Conservation (phyloP, 345 rosid genomes). For the sweet orange (Citrus sinensis) region DNA sequence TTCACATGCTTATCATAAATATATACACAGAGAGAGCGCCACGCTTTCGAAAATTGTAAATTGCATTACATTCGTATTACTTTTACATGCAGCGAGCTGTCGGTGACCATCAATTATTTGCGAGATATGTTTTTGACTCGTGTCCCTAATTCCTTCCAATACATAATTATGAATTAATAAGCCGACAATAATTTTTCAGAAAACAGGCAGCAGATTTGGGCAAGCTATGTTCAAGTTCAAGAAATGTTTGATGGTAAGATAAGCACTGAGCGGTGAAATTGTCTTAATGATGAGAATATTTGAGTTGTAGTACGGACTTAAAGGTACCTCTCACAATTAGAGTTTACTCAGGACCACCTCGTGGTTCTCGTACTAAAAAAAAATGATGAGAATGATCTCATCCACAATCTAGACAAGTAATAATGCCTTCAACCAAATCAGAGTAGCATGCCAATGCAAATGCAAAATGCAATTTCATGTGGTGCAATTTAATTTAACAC, state of each 20-base stretch:
- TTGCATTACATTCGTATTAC: too few relatives aligned
- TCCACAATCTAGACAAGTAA: neutral
- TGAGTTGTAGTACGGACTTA: rapidly evolving
- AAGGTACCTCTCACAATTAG: rapidly evolving
- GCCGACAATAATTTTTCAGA: neutral
- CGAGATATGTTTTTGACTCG: neutral
- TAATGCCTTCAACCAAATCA: neutral
- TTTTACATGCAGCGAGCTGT: neutral
- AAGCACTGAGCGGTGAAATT: too few relatives aligned
- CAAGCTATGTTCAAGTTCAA: neutral
- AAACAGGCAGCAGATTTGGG: neutral
- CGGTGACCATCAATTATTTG: neutral
- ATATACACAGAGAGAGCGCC: neutral
- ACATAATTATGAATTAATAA: too few relatives aligned
- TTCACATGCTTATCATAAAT: constrained; percentile 1
- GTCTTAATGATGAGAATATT: neutral
- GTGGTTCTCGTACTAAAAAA: too few relatives aligned
- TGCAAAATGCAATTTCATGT: neutral
- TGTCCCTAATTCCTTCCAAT: neutral
- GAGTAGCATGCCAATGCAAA: neutral
- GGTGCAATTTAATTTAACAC: neutral
- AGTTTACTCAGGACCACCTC: rapidly evolving
- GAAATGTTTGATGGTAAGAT: neutral
- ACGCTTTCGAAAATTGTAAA: neutral
- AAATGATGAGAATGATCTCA: neutral